Evolutionary conservation across 208 protist species (phyloP), one percentile per base, ranked within the genome.

Genomic region (Leishmania lainsoni): DNA sequence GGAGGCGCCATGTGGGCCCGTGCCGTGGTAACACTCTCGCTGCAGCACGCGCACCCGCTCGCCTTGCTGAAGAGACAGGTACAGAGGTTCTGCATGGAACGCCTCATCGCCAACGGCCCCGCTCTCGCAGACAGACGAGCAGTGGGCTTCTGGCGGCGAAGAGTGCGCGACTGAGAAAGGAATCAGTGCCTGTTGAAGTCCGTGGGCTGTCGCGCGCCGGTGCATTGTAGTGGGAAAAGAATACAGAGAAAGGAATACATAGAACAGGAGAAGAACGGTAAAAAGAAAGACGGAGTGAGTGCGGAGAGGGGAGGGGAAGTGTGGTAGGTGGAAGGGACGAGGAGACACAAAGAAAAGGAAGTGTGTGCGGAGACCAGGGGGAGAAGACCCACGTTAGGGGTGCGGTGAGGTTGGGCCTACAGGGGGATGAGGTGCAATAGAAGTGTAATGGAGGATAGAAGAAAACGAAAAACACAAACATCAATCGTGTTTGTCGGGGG

Each of bases 41-140:
- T 75, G 77, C 26, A 92, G 79, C 3, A 90, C 86, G 63, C 89
- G 89, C 0, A 92, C 80, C 3, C 77, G 75, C 48, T 87, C 75
- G 2, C 80, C 83, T 16, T 70, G 49, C 26, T 65, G 20, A 6
- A 88, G 65, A 17, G 86, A 32, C 3, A 92, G 83, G 69, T 81
- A 92, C 49, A 83, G 59, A 26, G 63, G 12, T 9, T 59, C 85
- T 75, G 80, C n/a, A 49, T 63, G 59, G 39, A 8, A 20, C 42
- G 29, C 42, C 45, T 83, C 42, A 63, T 58, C 73, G 49, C 22
- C 16, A 32, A 20, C 12, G 16, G n/a, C 35, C 59, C 16, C 71
- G 32, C 69, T 39, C 3, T 17, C 48, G 45, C 69, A 35, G 12
- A 1, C 26, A 39, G 69, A 35, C 17, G 69, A 74, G 26, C 12